Conservation (phyloP, 208 protist species). For the Acanthamoeba castellanii region DNA sequence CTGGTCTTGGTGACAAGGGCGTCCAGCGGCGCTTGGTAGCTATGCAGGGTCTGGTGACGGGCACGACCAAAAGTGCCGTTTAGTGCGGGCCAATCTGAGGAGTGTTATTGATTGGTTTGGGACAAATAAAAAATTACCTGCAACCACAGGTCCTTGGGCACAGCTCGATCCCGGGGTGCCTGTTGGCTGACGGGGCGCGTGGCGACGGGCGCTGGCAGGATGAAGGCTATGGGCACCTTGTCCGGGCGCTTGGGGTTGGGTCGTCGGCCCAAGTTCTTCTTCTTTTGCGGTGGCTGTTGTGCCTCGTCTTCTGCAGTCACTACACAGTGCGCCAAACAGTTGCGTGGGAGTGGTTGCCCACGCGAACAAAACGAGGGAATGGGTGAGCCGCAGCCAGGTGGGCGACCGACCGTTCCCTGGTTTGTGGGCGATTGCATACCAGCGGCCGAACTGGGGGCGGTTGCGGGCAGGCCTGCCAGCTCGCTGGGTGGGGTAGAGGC, state of each 20-base stretch:
- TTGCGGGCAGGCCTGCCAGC: no score
- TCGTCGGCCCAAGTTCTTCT: background rate
- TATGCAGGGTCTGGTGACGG: background rate
- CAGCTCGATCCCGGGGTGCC: background rate
- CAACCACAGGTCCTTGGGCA: background rate
- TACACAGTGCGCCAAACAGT: no score
- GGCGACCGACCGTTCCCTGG: no score
- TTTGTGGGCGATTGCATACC: no score
- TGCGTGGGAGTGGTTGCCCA: no score
- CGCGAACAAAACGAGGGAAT: no score
- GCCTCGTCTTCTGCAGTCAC: background rate
- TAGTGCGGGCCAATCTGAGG: no score
- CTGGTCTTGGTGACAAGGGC: background rate
- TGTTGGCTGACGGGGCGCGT: background rate
- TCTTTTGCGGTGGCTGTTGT: background rate
- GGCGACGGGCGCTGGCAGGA: background rate
- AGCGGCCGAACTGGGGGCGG: no score
- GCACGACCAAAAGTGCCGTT: background rate
- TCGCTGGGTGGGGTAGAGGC: background rate
- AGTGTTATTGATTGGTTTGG: background rate
- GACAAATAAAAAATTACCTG: background rate
- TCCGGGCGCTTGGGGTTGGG: slow-evolving; percentile 7
- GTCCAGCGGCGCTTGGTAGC: background rate
- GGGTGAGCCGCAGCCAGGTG: no score
- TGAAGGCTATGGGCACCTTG: slow-evolving; percentile 14